Evolutionary conservation across 1,139 yeast genomes (phyloP).

Genomic region (Pneumocystis jirovecii): DNA sequence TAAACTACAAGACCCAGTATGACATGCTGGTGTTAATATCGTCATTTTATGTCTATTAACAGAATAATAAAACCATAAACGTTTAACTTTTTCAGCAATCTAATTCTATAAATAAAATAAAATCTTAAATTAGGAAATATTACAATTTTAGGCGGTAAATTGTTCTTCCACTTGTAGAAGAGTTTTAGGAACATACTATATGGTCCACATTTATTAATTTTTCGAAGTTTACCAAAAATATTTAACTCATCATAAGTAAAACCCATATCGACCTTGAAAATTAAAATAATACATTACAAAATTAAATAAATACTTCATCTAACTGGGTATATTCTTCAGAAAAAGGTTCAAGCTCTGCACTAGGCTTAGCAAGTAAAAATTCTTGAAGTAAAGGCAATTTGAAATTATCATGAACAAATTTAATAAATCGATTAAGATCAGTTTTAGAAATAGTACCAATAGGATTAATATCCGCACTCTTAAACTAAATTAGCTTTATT

Average conservation of each 20-base stretch:
- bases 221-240: constrained; percentile 78
- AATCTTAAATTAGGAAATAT: neutral
- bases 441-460: constrained; percentile 94
- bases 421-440: constrained; percentile 72
- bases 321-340: constrained; percentile 84
- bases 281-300: neutral
- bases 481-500: neutral
- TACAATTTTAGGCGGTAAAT: constrained; percentile 26
- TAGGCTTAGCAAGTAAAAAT: constrained; percentile 81
- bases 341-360: constrained; percentile 95
- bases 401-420: constrained; percentile 56
- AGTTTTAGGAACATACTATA: constrained; percentile 81
- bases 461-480: constrained; percentile 86
- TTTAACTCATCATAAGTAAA: constrained; percentile 90
- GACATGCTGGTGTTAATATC: constrained; percentile 88
- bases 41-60: constrained; percentile 95
- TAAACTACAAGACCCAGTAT: constrained; percentile 94
- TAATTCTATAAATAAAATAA: constrained; percentile 52
- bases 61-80: constrained; percentile 84
- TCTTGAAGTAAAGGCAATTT: constrained; percentile 61
- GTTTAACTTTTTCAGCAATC: constrained; percentile 81
- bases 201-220: constrained; percentile 91
- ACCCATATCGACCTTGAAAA: constrained; percentile 60
- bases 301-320: constrained; percentile 42
- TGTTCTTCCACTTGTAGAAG: constrained; percentile 63